Base-by-base conservation (phyloP, 768 basidiomycete species). In the Pilatotrama ljubarskyi region DNA sequence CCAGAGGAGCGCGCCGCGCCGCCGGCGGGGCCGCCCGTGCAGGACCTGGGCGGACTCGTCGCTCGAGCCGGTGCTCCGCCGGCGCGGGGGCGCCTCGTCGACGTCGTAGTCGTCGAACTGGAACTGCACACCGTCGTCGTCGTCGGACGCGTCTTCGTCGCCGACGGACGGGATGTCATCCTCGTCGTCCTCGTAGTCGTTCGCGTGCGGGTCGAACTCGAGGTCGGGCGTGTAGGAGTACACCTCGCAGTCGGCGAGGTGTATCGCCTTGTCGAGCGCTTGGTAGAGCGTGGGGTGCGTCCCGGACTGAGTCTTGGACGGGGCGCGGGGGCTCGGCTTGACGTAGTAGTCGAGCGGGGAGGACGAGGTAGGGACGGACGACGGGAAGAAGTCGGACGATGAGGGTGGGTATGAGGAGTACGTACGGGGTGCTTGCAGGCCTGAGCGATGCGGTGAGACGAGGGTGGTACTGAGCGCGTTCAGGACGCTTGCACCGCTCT, bases 141-240 rank as follows among this genome's bases (percentile, higher is more conserved):
- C 86, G 52, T 81, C 79, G n/a, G 85, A 86, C 32, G 83, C 81
- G 29, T 69, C 72, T 24, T 88, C 88, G 62, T 91, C 88, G 1
- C 78, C 84, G 56, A 80, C 76, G 42, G 84, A 84, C 56, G 82
- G 82, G 55, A 84, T 76, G 64, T 91, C 90, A 64, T 90, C 89
- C 65, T 91, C 89, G 69, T 88, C 88, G 68, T 91, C 88, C 25
- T 84, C 83, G 68, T 86, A 83, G 76, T 92, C 86, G 69, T 85
- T 84, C 43, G 90, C 91, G 66, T 98, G 95, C 1, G 97, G 97
- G 77, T 99, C 97, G 24, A 89, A 88, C 65, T 96, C 93, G 59
- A 90, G 86, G 74, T 96, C 93, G 47, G 96, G 97, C 40, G 84
- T 82, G 78, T 95, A 99, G 2, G 93, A 91, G 75, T 89, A 99